Evolutionary conservation across 306 rosid genomes (phyloP), one percentile per base, ranked within the genome.

Genomic region (Delonix regia): DNA sequence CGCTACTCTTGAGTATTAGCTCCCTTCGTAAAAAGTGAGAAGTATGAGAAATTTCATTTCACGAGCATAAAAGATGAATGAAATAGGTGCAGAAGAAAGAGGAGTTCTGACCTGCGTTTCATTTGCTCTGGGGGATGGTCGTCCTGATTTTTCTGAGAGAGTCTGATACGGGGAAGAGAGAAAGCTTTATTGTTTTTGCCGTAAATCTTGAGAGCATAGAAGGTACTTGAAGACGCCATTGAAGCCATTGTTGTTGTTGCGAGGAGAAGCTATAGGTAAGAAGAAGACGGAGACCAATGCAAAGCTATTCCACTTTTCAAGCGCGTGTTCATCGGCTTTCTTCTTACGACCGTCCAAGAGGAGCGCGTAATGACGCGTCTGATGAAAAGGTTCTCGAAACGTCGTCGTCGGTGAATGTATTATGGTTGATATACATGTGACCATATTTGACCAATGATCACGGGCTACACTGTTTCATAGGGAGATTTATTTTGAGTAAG

Each of bases 1-100:
- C 98, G 36, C 97, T 92, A 83, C 87, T 90, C 82, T 87, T 90
- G 36, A 94, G 75, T 10, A 94, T 83, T 1, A 92, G 80, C 56
- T 87, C 90, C 82, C 97, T 91, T 65, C 62, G 16, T 10, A 38
- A 67, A 16, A 82, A 4, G 10, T 48, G 7, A 38, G n/a, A 79
- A 73, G 27, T 11, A 12, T 83, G 21, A 80, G 80, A 69, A 55
- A 68, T 69, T 80, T 53, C 51, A 60, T 44, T 36, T 53, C 1
- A 48, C 25, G 62, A 49, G 69, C 15, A 19, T 16, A 8, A 56
- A 36, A 30, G 2, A 39, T 15, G 48, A 11, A 11, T 3, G 2
- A 10, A 19, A 13, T 12, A 3, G 59, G 79, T 33, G 53, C 41
- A 47, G 28, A 61, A 27, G 36, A 34, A 21, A 21, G 55, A 44